Base-by-base conservation (phyloP, 2,329 filamentous ascomycete species). In the Claviceps spartinae region DNA sequence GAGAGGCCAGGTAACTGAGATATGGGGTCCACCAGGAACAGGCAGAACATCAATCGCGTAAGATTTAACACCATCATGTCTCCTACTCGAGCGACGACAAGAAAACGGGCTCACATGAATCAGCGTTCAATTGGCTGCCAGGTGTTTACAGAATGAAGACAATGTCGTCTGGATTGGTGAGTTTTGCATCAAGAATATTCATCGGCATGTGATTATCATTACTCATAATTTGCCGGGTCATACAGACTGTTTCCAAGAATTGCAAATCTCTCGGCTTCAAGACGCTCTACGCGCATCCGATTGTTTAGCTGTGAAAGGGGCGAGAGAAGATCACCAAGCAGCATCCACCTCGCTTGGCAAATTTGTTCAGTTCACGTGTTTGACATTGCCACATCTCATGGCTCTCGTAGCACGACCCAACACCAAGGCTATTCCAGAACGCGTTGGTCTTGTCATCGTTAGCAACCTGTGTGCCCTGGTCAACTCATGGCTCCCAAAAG, bases 11-110 rank as follows among this genome's bases (percentile, higher is more conserved):
- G 75, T 95, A 43, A 86, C 86, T 3, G 91, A 97, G 67, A 71
- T 95, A 48, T 95, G 87, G 78, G 91, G 91, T 0, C 88, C 90
- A 11, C 85, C 88, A 8, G 90, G 89, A 1, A 79, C 79, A 26
- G 91, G 90, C 34, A 96, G 95, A 73, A 95, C 88, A 4, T 76
- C 84, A 13, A 72, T 96, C 59, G 86, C 83, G 86, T 91, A 73
- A 69, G 79, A 47, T 30, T 20, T 9, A 16, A 26, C 22, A 22
- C 5, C 18, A 18, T 38, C 7, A 20, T n/a, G 2, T 26, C 16
- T 7, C 14, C 41, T 42, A n/a, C 16, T 22, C 41, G 18, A 42
- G 41, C 18, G 7, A 13, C 5, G 41, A 18, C 1, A 26, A 26
- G 6, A 26, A 8, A 14, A 26, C 5, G 4, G 14, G 3, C 14